Evolutionary conservation across 345 rosid genomes (phyloP), one percentile per base, ranked within the genome.

Genomic region (Dipteronia sinensis): DNA sequence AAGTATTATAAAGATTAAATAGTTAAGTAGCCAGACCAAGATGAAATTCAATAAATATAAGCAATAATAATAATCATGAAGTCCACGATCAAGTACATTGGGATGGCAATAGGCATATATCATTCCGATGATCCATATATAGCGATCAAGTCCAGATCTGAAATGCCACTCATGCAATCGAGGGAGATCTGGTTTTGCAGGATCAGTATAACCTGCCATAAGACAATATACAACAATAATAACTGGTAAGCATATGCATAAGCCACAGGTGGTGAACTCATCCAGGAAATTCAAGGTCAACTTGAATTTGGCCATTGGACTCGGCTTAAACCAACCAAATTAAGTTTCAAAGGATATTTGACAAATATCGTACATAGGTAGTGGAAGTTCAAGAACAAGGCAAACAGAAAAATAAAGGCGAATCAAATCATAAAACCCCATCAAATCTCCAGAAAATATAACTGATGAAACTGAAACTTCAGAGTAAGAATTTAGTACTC

Each of bases 91-190:
- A 75, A 69, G 78, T 85, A 94, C 99, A 78, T 85, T 92, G n/a
- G 98, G 98, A 77, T 96, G 99, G 81, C 66, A 94, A 85, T 96
- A 94, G 34, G 98, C 98, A 88, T 94, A 92, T 49, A 94, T 89
- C 98, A 96, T 94, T 77, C 99, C 97, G 19, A 94, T 76, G 74
- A 92, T 94, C 97, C 99, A 94, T 83, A 96, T 92, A 79, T 94
- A 96, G 85, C 97, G 98, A 77, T 96, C 97, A 72, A 96, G 97
- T 82, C 97, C 98, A 34, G 99, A 94, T 92, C 99, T 91, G 85
- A 96, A 96, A 77, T 94, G 97, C 97, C 99, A 96, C 76, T 92
- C 99, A 75, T 96, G 94, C 73, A 92, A 69, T 65, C 89, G 87
- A 75, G 93, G 83, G 38, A 96, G 97, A 85, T 91, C 91, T 0